A percentile compares a stretch with the other conserved stretches of the same genome.
phyloP scores from a whole-genome alignment of 2,329 filamentous ascomycete species.

The Dactylonectria macrodidyma region DNA sequence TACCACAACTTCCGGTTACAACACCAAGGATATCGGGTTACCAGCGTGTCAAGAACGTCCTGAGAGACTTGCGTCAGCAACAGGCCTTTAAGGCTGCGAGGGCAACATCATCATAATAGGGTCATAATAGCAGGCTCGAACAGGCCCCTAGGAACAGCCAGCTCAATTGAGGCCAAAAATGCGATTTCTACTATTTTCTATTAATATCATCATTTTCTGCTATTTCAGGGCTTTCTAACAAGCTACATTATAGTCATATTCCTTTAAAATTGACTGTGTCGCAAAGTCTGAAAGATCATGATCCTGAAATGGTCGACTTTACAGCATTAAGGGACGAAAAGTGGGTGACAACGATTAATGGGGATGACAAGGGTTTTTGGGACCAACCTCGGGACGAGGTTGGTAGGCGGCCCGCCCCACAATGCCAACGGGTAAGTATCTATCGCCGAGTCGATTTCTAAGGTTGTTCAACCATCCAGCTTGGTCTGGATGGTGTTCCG shows the following conservation, averaged over 20 bases:
- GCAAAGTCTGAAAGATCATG: slow-evolving; percentile 7
- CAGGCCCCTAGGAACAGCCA: too few species aligned
- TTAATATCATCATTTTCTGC: slow-evolving; percentile 4
- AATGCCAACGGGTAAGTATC: too few species aligned
- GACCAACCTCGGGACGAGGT: too few species aligned
- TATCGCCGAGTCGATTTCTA: too few species aligned
- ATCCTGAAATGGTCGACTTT: slow-evolving; percentile 4
- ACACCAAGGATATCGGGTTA: not conserved
- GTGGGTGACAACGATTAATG: too few species aligned
- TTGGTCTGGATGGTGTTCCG: too few species aligned
- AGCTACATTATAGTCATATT: slow-evolving; percentile 2
- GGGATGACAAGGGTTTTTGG: too few species aligned
- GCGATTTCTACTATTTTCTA: slow-evolving; percentile 1
- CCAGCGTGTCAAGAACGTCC: not conserved
- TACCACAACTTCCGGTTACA: too few species aligned
- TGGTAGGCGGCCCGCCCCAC: too few species aligned
- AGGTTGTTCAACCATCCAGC: too few species aligned
- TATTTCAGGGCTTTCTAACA: not conserved
- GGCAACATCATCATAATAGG: not conserved
- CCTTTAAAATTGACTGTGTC: not conserved
- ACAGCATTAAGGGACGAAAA: too few species aligned
- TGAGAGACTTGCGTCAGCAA: not conserved
- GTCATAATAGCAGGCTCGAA: not conserved
- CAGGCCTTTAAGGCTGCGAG: not conserved
- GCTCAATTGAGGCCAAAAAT: too few species aligned